Base-by-base conservation (phyloP, 768 basidiomycete species). In the Lactifluus pinguis region DNA sequence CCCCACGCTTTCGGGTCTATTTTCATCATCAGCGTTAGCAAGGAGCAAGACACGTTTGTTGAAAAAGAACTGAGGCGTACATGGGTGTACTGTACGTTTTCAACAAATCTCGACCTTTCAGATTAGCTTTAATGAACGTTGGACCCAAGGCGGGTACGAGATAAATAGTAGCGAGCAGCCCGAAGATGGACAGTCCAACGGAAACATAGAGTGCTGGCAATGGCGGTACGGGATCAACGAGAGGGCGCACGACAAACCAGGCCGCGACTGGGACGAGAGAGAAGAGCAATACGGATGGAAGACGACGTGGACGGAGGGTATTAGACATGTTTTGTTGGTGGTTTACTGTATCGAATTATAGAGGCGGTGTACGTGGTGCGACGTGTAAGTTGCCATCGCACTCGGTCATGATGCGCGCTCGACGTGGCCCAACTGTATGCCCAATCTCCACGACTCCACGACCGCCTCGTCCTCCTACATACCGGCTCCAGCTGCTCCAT, bases 1-100 rank as follows among this genome's bases (percentile, higher is more conserved):
- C 13, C 95, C 95, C 68, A 88, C 83, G 65, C 92, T 92, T 76
- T 99, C 97, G 47, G 97, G 95, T 71, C 95, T 98, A 59, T 15
- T 49, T 25, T 25, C 25, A 34, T 38, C 29, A 45, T 42, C 36
- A 1, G 17, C 11, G 32, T 44, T 6, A 51, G 55, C 42, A 49
- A 49, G 15, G 14, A 54, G 62, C 42, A 17, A 41, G 11, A 9
- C 11, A 9, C 45, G 53, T 6, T 19, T 15, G 32, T n/a, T n/a
- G n/a, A n/a, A 6, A 53, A 32, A 19, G 39, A 30, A 47, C 19
- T 6, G 59, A 25, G 11, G 73, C 86, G 66, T 61, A 89, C 86
- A 90, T 86, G 1, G 84, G 83, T 51, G 81, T 83, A 41, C 77
- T 75, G 68, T 90, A 88, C 11, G 79, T 82, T 72, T 99, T 98